Evolutionary conservation across 2,329 filamentous ascomycete species (phyloP).

Genomic region (Fusarium denticulatum): DNA sequence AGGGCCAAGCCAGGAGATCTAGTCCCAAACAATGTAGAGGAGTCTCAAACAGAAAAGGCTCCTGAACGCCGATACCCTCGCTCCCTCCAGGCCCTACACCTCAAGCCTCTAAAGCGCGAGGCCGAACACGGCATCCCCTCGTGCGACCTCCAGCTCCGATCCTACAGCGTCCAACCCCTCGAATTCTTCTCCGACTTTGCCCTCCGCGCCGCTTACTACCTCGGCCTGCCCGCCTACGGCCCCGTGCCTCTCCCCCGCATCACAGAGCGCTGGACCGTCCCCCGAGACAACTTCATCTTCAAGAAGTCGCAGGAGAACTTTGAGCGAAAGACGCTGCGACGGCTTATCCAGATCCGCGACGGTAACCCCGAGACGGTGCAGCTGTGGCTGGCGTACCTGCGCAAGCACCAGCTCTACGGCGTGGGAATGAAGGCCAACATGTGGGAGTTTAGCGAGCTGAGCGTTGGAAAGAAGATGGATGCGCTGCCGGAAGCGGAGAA

Average conservation of each 20-base stretch:
- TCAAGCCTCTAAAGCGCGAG: constrained; percentile 81
- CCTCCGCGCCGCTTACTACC: constrained; percentile 92
- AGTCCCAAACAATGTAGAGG: constrained; percentile 24
- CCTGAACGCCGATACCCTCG: constrained; percentile 70
- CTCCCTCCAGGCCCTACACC: constrained; percentile 84
- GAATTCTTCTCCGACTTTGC: constrained; percentile 97
- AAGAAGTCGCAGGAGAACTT: constrained; percentile 99
- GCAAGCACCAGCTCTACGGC: constrained; percentile 94
- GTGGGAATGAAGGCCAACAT: constrained; percentile 99
- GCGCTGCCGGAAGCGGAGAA: constrained; percentile 32
- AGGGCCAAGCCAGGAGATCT: constrained; percentile 34
- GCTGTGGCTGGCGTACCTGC: constrained; percentile 90
- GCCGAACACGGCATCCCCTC: constrained; percentile 81
- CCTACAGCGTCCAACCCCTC: constrained; percentile 88
- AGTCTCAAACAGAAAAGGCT: constrained; percentile 19
- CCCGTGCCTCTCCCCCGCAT: constrained; percentile 88
- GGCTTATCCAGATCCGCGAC: constrained; percentile 92
- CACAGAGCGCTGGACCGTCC: constrained; percentile 94
- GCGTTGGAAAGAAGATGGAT: constrained; percentile 49
- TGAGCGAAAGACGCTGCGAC: constrained; percentile 85
- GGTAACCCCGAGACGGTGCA: constrained; percentile 89
- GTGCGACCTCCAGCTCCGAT: constrained; percentile 92
- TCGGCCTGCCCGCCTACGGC: constrained; percentile 85
- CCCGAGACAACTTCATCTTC: constrained; percentile 87
- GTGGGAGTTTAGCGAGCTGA: constrained; percentile 83